Base-by-base conservation (phyloP, 2,329 filamentous ascomycete genomes). In the Fusarium lateritium region DNA sequence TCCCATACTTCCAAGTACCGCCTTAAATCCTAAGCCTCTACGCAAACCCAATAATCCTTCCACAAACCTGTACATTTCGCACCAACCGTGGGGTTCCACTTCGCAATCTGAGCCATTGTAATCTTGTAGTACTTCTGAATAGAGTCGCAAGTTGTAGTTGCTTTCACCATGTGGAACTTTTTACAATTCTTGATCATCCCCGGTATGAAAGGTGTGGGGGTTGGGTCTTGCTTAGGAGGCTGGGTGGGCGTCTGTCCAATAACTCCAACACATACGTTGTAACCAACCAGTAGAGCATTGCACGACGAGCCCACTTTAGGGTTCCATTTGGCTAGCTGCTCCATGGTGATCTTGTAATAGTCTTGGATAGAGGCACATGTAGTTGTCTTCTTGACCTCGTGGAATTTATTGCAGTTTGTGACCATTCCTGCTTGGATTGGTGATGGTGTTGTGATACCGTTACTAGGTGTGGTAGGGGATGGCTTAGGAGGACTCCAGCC, bases 91-190 rank as follows among this genome's bases (percentile, higher is more conserved):
- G 52, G 52, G 8, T 55, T 55, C 52, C 52, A 55, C 11, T 39
- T 55, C 1, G 9, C 33, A 6, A 55, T n/a, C 11, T 55, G 42
- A 2, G 42, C 52, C 6, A 55, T 17, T 2, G 52, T 8, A n/a
- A 55, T 49, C 2, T 6, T 39, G 8, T 55, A 55, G n/a, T 55
- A 55, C 15, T 31, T 55, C n/a, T 49, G 52, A 26, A 34, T 17
- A 21, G 45, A 24, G 17, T 56, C 53, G 21, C 53, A 51, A 2
- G 52, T 55, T 3, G 52, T 55, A 7, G 43, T 55, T 1, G 42
- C 19, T 13, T 10, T 17, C 5, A 15, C 44, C 15, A 47, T 24
- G 28, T 51, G 52, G 7, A 55, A 55, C 33, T 38, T 55, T n/a
- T 47, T 55, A 3, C 52, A 55, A 5, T 47, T 47, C 11, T 7